Conservation (phyloP, 148 eudicot genomes). For the Cornus suecica region DNA sequence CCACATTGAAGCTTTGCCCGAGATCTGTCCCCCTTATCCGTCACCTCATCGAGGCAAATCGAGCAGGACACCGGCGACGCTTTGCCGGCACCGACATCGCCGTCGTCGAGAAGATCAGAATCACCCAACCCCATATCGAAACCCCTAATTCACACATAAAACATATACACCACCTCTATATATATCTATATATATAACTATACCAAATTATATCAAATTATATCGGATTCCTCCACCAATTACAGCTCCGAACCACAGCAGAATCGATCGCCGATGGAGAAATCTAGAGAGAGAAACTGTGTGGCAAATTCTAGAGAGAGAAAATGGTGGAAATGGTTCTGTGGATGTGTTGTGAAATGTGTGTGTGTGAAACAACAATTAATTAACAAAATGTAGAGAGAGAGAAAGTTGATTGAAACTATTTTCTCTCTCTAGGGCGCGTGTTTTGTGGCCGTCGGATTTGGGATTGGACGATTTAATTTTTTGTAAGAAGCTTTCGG, state of each 20-base stretch:
- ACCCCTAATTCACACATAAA: conserved; percentile 19
- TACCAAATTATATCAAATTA: background rate
- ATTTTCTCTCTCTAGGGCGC: conserved; percentile 11
- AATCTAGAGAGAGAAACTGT: background rate
- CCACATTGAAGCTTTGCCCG: conserved; percentile 53
- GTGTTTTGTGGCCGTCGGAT: conserved; percentile 23
- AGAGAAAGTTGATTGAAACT: conserved; percentile 9
- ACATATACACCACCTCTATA: background rate
- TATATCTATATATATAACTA: background rate
- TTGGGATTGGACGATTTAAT: background rate
- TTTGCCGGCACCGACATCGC: conserved; percentile 21
- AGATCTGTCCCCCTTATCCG: conserved; percentile 44
- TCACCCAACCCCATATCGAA: conserved; percentile 61
- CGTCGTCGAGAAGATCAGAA: conserved; percentile 36
- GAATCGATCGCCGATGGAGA: background rate
- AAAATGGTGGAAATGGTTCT: background rate
- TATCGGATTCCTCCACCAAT: background rate
- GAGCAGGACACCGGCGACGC: conserved; percentile 33
- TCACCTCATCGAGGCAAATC: conserved; percentile 45
- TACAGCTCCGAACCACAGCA: background rate
- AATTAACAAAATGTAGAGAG: no score
- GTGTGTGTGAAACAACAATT: no score
- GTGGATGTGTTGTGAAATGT: background rate
- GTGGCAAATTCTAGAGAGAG: background rate
- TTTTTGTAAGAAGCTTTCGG: background rate